Conservation (phyloP, 2,329 filamentous ascomycete genomes). For the Herpotrichia juniperi region DNA sequence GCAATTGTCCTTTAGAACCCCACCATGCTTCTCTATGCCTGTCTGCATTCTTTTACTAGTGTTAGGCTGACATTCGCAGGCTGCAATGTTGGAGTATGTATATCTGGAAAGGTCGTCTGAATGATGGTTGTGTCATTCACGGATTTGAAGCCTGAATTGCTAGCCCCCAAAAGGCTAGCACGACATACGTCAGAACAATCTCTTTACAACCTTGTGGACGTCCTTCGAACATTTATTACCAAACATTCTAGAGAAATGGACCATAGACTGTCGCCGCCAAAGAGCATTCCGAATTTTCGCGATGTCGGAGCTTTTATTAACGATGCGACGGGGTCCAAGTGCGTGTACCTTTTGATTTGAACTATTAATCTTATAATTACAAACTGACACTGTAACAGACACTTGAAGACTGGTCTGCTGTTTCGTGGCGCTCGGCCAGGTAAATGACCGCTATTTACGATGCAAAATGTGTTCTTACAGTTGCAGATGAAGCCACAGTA, state of each 20-base stretch:
- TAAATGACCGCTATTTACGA: constrained; percentile 7
- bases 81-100: not conserved
- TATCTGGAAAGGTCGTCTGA: not conserved
- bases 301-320: constrained; percentile 43
- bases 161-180: constrained; percentile 1
- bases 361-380: not conserved
- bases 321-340: constrained; percentile 23
- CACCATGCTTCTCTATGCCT: no score
- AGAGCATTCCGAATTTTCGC: constrained; percentile 45
- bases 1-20: no score
- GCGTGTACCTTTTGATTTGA: not conserved
- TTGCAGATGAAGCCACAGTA: constrained; percentile 71
- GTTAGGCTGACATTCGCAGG: no score
- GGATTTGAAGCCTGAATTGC: not conserved
- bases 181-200: not conserved
- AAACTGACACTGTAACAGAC: constrained; percentile 19
- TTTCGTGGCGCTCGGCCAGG: constrained; percentile 45
- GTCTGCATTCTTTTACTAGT: no score
- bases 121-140: not conserved
- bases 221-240: not conserved
- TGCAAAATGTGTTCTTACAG: not conserved
- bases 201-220: not conserved
- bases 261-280: constrained; percentile 21
- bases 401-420: constrained; percentile 32
- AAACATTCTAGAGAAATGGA: not conserved